Evolutionary conservation across 805 yeast species (phyloP), one percentile per base, ranked within the genome.

Genomic region (Schwanniomyces polymorphus): DNA sequence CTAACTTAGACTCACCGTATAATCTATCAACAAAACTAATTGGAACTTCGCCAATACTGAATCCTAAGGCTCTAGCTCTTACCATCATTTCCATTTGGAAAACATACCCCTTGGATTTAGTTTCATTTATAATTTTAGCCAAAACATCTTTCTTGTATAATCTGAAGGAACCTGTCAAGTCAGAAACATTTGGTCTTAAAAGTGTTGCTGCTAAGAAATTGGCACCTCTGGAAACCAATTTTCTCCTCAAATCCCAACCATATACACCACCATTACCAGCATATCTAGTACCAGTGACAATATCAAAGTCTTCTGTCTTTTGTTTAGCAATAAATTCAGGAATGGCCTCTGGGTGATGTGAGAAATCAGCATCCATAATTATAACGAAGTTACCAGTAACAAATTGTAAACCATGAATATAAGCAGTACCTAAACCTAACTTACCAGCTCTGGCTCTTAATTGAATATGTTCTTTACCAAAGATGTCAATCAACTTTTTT

Each of bases 1-100:
- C 91, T 52, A 86, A 80, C 64, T 86, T 86, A 53, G 84, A 76
- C 65, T 86, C 91, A 41, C 92, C 92, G 57, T 86, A 86, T 50
- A 86, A 73, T 65, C 92, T 78, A 67, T 86, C 92, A 35, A 86
- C 92, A 59, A 86, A 86, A 51, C 82, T 78, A 56, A 86, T 86
- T 42, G 91, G 91, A 27, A 85, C 91, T 64, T 86, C 92, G 27
- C 86, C 91, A 55, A 86, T 84, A 14, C 80, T 74, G 68, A 78
- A 84, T n/a, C 85, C 85, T 63, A 84, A 68, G n/a, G 84, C 74
- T 61, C 88, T 78, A 35, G 92, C 92, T 55, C 92, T 80, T 21
- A 86, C 92, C 81, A 86, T 84, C 91, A 86, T 85, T 68, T 86
- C 92, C 92, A 86, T 86, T 70, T 86, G 92, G 80, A 86, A 86